phyloP scores from a whole-genome alignment of 2,329 filamentous ascomycete genomes.

The Aspergillus ochraceus region DNA sequence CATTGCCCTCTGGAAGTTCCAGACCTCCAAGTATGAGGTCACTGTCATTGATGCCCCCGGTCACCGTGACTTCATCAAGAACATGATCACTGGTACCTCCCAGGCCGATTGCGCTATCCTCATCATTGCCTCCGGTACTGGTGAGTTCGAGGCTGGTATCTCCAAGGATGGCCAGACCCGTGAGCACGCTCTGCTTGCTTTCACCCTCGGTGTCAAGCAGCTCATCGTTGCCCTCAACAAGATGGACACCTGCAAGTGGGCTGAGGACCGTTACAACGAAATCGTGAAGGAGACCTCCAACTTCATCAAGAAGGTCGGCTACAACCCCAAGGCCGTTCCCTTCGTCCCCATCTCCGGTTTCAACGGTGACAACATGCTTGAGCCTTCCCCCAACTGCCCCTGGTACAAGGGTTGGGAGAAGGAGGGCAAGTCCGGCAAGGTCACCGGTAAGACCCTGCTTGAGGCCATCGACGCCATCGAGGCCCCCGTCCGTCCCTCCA shows the following conservation, averaged over 20 bases:
- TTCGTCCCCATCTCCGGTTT: constrained; percentile 99
- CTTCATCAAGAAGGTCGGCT: constrained; percentile 99
- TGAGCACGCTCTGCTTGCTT: constrained; percentile 99
- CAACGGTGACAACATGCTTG: constrained; percentile 99
- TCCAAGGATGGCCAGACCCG: constrained; percentile 99
- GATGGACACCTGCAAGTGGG: constrained; percentile 99
- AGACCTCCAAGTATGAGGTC: constrained; percentile 96
- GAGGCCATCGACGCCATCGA: constrained; percentile 98
- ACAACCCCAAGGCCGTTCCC: constrained; percentile 97
- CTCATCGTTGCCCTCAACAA: constrained; percentile 99
- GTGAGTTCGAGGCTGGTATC: constrained; percentile 99
- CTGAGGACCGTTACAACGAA: constrained; percentile 92
- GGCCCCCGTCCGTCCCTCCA: constrained; percentile 84
- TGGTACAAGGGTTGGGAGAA: constrained; percentile 99
- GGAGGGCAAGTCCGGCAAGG: constrained; percentile 88
- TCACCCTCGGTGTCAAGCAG: constrained; percentile 99
- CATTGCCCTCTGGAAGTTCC: constrained; percentile 99
- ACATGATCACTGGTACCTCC: constrained; percentile 99
- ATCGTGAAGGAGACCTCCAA: constrained; percentile 99
- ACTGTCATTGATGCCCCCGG: constrained; percentile 98
- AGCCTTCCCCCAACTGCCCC: constrained; percentile 84
- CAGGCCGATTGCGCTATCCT: constrained; percentile 99
- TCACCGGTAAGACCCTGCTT: constrained; percentile 93
- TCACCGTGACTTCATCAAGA: constrained; percentile 99
- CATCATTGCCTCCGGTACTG: constrained; percentile 99